Evolutionary conservation across 73 alveolate species (phyloP).

Genomic region (Stentor coeruleus): DNA sequence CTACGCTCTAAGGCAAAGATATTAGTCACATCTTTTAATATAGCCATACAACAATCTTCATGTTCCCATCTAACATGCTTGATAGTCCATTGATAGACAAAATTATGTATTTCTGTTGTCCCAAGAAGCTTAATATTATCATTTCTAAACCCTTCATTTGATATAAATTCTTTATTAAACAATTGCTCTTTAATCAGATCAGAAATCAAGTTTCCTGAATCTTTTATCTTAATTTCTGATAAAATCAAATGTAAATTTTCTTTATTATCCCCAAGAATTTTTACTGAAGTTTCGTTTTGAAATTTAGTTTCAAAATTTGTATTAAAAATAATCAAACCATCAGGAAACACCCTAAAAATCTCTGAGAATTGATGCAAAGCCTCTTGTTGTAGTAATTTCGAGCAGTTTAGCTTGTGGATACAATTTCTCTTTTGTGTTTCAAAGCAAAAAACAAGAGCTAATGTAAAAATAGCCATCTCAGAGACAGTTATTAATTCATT

Average conservation of each 20-base stretch:
- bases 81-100: not conserved
- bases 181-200: no score
- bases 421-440: not conserved
- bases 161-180: no score
- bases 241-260: not conserved
- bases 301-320: no score
- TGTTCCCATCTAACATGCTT: not conserved
- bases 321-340: not conserved
- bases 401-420: no score
- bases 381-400: not conserved
- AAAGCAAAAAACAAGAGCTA: not conserved
- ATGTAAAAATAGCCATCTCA: not conserved
- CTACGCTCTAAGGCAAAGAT: not conserved
- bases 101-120: not conserved
- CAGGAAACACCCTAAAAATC: not conserved
- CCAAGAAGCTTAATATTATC: not conserved
- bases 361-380: not conserved
- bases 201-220: no score
- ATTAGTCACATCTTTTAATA: not conserved
- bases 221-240: not conserved
- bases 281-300: not conserved
- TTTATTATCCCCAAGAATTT: no score
- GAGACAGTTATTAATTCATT: not conserved
- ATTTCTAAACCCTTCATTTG: not conserved
- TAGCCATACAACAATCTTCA: not conserved